Percentiles rank a stretch among this genome's conserved stretches.
Evolutionary conservation across 345 rosid species (phyloP).

Genomic region (Camelina neglecta): DNA sequence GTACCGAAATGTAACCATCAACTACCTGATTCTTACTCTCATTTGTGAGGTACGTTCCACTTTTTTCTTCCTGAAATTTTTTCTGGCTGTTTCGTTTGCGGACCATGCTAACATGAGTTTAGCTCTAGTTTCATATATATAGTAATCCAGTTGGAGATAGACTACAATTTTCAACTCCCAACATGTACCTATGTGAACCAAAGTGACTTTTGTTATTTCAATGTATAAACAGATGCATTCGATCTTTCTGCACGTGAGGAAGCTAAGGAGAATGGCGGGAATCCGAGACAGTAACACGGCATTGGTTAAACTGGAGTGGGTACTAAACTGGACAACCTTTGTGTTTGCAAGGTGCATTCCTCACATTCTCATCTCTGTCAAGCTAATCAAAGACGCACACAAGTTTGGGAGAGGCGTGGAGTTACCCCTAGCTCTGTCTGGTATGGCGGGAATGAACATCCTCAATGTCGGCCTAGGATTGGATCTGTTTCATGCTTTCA

Average conservation of each 20-base stretch:
- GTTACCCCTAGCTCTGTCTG: conserved; percentile 82
- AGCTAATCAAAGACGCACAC: conserved; percentile 70
- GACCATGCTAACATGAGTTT: neutral
- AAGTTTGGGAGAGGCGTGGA: conserved; percentile 75
- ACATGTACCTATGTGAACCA: neutral
- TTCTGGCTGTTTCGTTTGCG: neutral
- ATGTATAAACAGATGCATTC: conserved; percentile 73
- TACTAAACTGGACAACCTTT: conserved; percentile 73
- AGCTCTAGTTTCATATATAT: neutral
- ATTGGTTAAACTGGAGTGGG: conserved; percentile 75
- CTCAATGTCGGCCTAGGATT: conserved; percentile 74
- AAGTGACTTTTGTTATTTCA: neutral
- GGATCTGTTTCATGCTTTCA: conserved; percentile 74
- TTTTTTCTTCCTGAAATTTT: neutral
- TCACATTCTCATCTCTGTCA: conserved; percentile 72
- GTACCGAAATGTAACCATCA: conserved; percentile 81
- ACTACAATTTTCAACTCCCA: neutral
- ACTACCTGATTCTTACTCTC: conserved; percentile 85
- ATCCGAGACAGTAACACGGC: conserved; percentile 64
- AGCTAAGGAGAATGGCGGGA: conserved; percentile 87
- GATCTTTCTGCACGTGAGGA: conserved; percentile 81
- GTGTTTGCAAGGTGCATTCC: conserved; percentile 58
- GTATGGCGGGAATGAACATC: conserved; percentile 89
- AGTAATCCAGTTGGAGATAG: neutral
- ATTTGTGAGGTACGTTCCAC: conserved; percentile 72